Conservation (phyloP, 306 rosid species). For the Mimosa pudica region DNA sequence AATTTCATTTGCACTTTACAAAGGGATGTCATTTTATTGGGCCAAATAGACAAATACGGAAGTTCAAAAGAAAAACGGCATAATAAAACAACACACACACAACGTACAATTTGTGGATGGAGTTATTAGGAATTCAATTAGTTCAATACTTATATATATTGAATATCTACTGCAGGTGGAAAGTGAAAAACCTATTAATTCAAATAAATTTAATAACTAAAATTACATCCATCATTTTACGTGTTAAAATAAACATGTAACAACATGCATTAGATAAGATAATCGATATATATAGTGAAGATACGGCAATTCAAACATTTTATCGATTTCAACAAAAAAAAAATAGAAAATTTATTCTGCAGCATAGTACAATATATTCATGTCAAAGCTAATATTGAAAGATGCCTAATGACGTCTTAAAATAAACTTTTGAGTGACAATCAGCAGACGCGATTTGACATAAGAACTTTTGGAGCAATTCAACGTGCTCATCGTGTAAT, state of each 20-base stretch:
- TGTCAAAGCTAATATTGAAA: not conserved
- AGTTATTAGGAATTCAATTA: not conserved
- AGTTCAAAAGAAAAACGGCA: not conserved
- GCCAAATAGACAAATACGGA: too few relatives aligned
- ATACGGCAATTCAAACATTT: not conserved
- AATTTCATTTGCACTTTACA: not conserved
- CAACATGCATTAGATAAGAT: not conserved
- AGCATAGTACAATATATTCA: not conserved
- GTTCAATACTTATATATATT: too few relatives aligned
- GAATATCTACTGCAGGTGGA: not conserved
- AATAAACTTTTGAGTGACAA: too few relatives aligned
- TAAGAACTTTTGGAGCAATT: too few relatives aligned
- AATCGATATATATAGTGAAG: not conserved
- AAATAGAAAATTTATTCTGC: not conserved
- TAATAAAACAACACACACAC: too few relatives aligned
- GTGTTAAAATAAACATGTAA: not conserved
- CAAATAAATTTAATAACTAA: slow-evolving; percentile 1
- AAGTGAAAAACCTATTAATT: not conserved
- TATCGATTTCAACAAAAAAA: not conserved
- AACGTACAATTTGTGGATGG: not conserved
- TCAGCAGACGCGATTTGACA: too few relatives aligned
- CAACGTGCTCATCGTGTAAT: too few relatives aligned
- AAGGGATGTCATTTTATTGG: not conserved
- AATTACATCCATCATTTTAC: not conserved
- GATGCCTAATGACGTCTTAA: not conserved